Base-by-base conservation (phyloP, 345 rosid genomes). In the Aethionema arabicum region DNA sequence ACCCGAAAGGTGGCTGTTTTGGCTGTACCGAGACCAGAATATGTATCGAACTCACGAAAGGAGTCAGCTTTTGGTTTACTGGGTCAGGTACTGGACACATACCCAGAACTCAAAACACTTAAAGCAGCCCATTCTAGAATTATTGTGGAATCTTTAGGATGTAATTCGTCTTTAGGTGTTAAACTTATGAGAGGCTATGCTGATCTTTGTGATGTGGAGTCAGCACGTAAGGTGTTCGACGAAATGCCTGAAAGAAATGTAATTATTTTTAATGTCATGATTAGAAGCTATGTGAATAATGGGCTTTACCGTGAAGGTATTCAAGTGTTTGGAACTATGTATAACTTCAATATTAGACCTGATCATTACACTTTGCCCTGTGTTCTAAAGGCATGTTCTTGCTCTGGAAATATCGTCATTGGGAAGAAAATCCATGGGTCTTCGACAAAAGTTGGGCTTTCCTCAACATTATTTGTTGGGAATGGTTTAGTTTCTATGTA, bases 281-380 rank as follows among this genome's bases (percentile, higher is more conserved):
- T 88, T 11, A 78, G 96, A 72, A 83, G 92, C 68, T 85, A 79
- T 39, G 85, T 80, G 14, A 83, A 73, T 67, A 83, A 82, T 37
- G 61, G 67, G 45, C 63, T 75, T 10, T 74, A 77, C 42, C 68
- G 40, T 8, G 84, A 82, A 55, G 90, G 81, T 51, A 66, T 88
- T 21, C 66, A 62, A 57, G 50, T 83, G 15, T 80, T 56, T 61
- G 74, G 66, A 57, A 69, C 31, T 39, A 79, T 88, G 81, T 72
- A 40, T 53, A 44, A 72, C 12, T 72, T n/a, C 47, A 65, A 79
- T 37, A 60, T 77, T 64, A 43, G 58, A 55, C 83, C 90, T 13
- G 91, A 88, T 75, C 77, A 79, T 52, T 88, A 85, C 61, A 83
- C 91, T 4, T 82, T 78, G 52, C 91, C 90, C 4, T 80, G 96